Percentiles rank a stretch among this genome's conserved stretches.
These are phyloP conservation scores for Fragaria ananassa DNA, from an alignment of 306 rosid species.

Conservation along the genomic window DNA sequence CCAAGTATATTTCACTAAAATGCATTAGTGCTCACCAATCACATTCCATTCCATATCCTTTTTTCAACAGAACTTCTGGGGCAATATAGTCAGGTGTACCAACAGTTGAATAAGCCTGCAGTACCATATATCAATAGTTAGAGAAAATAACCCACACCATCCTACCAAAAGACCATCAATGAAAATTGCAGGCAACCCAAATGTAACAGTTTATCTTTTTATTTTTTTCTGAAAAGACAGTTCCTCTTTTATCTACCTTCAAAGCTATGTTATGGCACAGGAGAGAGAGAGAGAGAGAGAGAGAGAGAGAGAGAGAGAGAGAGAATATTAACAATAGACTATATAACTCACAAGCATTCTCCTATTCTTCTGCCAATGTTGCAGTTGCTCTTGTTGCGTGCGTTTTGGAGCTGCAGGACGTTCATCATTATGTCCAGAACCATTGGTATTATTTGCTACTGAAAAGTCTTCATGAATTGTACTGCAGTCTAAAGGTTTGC, in stretches of 20 bases:
- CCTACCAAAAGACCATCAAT: not conserved
- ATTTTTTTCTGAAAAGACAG: no score
- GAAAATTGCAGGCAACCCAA: not conserved
- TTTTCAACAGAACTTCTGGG: constrained; percentile 97
- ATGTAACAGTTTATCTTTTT: not conserved
- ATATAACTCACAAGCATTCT: constrained; percentile 77
- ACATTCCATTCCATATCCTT: constrained; percentile 98
- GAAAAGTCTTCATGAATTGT: constrained; percentile 76
- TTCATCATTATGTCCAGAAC: constrained; percentile 56
- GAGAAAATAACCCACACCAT: constrained; percentile 4
- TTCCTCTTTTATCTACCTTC: not conserved
- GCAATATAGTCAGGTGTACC: constrained; percentile 99
- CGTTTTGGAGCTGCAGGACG: constrained; percentile 65
- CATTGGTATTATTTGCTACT: constrained; percentile 48
- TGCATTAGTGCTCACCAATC: constrained; percentile 71
- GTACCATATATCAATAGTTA: constrained; percentile 27
- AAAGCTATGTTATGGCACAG: not conserved
- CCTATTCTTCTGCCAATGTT: constrained; percentile 95
- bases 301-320: constrained; percentile 7
- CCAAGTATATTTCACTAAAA: not conserved
- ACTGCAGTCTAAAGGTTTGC: constrained; percentile 97
- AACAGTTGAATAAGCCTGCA: constrained; percentile 99
- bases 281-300: constrained; percentile 4
- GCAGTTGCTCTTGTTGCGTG: constrained; percentile 88
- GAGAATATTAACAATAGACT: not conserved